A percentile compares a stretch with the other conserved stretches of the same genome.
phyloP scores from a whole-genome alignment of 192 early-diverging fungal genomes.

The Chytriomyces sp. region DNA sequence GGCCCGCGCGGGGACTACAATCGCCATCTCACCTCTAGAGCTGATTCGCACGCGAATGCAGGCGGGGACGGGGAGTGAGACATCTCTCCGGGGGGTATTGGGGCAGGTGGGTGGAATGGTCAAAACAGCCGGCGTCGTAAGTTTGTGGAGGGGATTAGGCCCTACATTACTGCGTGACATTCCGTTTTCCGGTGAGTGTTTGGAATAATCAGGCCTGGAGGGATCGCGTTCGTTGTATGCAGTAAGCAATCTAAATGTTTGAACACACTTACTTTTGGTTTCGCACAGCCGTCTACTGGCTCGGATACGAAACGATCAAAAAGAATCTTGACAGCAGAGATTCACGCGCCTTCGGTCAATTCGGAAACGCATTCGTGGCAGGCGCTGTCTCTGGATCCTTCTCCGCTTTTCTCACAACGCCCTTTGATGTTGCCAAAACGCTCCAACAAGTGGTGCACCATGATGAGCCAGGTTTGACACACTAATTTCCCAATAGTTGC shows the following conservation, averaged over 20 bases:
- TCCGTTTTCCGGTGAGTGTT: constrained; percentile 75
- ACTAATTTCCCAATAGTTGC: not conserved
- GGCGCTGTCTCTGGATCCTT: constrained; percentile 85
- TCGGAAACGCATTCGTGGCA: constrained; percentile 72
- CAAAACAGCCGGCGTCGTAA: constrained; percentile 53
- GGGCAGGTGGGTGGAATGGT: constrained; percentile 65
- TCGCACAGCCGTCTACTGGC: constrained; percentile 93
- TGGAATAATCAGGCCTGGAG: too few relatives aligned
- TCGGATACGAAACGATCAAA: constrained; percentile 82
- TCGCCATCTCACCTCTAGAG: constrained; percentile 86
- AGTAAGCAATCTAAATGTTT: not conserved
- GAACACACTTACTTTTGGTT: not conserved
- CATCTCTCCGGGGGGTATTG: constrained; percentile 56
- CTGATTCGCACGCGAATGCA: constrained; percentile 92
- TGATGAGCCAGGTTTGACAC: constrained; percentile 26
- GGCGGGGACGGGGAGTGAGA: constrained; percentile 61
- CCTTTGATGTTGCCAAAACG: constrained; percentile 97
- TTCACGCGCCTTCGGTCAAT: constrained; percentile 38
- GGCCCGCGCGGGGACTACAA: constrained; percentile 76
- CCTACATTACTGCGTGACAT: constrained; percentile 94
- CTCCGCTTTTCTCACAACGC: constrained; percentile 85
- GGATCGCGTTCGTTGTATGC: too few relatives aligned
- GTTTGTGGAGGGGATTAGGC: constrained; percentile 84
- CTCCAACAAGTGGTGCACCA: constrained; percentile 69
- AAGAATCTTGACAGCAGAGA: not conserved